phyloP scores from a whole-genome alignment of 768 basidiomycete genomes.

The Lactifluus pinguis region DNA sequence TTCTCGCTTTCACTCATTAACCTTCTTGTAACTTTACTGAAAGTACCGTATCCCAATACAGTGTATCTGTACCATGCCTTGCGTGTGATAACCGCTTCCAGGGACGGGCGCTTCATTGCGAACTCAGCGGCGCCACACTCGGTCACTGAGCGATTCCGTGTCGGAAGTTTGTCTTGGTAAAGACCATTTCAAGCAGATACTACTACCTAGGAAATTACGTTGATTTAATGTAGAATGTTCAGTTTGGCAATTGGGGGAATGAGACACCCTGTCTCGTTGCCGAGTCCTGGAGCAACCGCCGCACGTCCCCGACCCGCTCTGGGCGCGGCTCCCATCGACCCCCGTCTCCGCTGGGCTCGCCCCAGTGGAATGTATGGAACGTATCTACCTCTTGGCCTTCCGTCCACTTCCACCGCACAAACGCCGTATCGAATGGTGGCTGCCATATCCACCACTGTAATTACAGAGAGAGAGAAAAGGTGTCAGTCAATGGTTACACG shows the following conservation, averaged over 20 bases:
- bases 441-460: constrained; percentile 40
- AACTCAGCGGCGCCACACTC: constrained; percentile 5
- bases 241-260: constrained; percentile 18
- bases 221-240: not conserved
- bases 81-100: not conserved
- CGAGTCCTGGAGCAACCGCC: constrained; percentile 31
- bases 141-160: not conserved
- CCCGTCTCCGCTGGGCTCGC: constrained; percentile 27
- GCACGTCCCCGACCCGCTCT: constrained; percentile 30
- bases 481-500: not conserved
- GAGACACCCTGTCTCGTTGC: constrained; percentile 29
- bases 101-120: constrained; percentile 1
- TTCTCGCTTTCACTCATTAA: not conserved
- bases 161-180: not conserved
- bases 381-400: constrained; percentile 42
- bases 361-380: constrained; percentile 46
- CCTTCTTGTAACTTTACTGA: constrained; percentile 9
- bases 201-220: not conserved
- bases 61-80: constrained; percentile 1
- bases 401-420: constrained; percentile 38
- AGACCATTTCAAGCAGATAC: not conserved
- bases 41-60: not conserved
- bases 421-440: constrained; percentile 38
- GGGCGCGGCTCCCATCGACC: constrained; percentile 31
- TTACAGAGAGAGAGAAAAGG: not conserved